phyloP scores from a whole-genome alignment of 2,329 filamentous ascomycete species.

The Aspergillus alliaceus region DNA sequence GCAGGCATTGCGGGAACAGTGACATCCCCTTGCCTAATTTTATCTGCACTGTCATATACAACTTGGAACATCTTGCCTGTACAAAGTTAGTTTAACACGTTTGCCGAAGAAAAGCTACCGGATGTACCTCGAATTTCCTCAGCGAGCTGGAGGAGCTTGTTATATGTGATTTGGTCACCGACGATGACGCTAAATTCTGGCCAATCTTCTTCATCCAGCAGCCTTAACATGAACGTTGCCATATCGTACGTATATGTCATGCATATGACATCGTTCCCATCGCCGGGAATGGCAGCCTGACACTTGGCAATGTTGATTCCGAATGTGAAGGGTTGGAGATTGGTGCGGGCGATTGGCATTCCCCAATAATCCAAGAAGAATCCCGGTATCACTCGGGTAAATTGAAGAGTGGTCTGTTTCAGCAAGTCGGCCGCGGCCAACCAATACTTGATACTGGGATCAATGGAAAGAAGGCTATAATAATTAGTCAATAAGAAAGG shows the following conservation, averaged over 20 bases:
- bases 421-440: slow-evolving; percentile 30
- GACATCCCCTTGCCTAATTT: slow-evolving; percentile 33
- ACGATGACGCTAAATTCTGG: slow-evolving; percentile 37
- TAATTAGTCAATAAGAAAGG: slow-evolving; percentile 1
- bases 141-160: slow-evolving; percentile 46
- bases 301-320: slow-evolving; percentile 48
- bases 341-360: slow-evolving; percentile 36
- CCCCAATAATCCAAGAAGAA: slow-evolving; percentile 52
- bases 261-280: slow-evolving; percentile 45
- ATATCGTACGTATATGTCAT: slow-evolving; percentile 55
- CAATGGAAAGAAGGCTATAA: slow-evolving; percentile 25
- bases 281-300: slow-evolving; percentile 50
- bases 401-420: slow-evolving; percentile 36
- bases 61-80: slow-evolving; percentile 38
- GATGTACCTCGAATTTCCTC: slow-evolving; percentile 43
- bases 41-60: slow-evolving; percentile 32
- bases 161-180: slow-evolving; percentile 47
- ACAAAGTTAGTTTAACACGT: neutral
- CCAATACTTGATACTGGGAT: slow-evolving; percentile 33
- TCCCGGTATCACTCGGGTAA: slow-evolving; percentile 42
- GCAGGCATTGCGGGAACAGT: slow-evolving; percentile 32
- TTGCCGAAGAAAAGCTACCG: neutral
- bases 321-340: slow-evolving; percentile 42
- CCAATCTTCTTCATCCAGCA: slow-evolving; percentile 48
- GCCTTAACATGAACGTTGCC: slow-evolving; percentile 46